Conservation (phyloP, 2,329 filamentous ascomycete genomes). For the Cercospora sesami region DNA sequence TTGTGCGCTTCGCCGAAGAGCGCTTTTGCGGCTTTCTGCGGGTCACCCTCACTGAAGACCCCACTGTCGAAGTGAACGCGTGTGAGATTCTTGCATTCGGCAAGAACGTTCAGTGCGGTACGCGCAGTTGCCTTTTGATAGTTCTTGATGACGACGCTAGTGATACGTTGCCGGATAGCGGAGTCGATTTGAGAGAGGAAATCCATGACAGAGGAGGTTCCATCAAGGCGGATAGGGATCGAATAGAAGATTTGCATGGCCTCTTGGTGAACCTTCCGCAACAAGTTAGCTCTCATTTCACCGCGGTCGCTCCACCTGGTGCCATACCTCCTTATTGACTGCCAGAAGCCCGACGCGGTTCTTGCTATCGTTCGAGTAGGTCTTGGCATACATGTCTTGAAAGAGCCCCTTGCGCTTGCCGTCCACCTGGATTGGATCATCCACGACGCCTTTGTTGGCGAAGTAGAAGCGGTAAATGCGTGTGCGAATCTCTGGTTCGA, state of each 20-base stretch:
- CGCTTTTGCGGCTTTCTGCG: slow-evolving; percentile 38
- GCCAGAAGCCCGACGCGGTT: slow-evolving; percentile 37
- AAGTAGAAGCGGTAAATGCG: slow-evolving; percentile 38
- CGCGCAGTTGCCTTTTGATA: slow-evolving; percentile 37
- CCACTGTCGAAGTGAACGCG: slow-evolving; percentile 35
- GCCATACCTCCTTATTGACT: slow-evolving; percentile 38
- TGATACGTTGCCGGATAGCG: slow-evolving; percentile 28
- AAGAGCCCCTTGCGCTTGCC: slow-evolving; percentile 34
- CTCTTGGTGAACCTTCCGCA: slow-evolving; percentile 34
- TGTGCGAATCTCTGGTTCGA: slow-evolving; percentile 33
- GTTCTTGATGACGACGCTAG: slow-evolving; percentile 32
- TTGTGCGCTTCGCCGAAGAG: slow-evolving; percentile 40
- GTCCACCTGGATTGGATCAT: slow-evolving; percentile 35
- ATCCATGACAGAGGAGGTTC: slow-evolving; percentile 34
- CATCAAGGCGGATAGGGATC: slow-evolving; percentile 36
- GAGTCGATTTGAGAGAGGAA: slow-evolving; percentile 37
- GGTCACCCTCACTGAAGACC: slow-evolving; percentile 34
- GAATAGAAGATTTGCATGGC: slow-evolving; percentile 37
- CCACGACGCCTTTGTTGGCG: slow-evolving; percentile 30
- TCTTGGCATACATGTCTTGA: slow-evolving; percentile 35
- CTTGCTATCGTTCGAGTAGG: slow-evolving; percentile 36
- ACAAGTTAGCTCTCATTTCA: neutral
- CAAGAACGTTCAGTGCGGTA: slow-evolving; percentile 38
- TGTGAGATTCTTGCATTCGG: slow-evolving; percentile 34
- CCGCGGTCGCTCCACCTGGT: neutral